Conservation (phyloP, 257 asterid species). For the Cynanchum wilfordii region DNA sequence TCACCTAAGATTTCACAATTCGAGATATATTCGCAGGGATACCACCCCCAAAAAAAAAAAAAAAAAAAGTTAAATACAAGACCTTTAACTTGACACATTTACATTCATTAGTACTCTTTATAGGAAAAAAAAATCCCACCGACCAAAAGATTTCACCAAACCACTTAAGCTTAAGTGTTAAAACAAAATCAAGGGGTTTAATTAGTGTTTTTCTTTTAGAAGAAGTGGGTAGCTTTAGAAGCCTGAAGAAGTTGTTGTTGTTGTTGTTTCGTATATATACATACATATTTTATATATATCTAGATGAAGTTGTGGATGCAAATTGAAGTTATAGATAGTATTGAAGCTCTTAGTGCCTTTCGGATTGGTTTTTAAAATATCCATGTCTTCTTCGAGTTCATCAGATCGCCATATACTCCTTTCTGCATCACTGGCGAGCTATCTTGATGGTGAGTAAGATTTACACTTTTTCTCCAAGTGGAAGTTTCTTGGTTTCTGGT, state of each 20-base stretch:
- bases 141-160: conserved; percentile 24
- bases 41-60: too few species aligned
- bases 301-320: not conserved
- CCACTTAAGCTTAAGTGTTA: conserved; percentile 6
- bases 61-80: too few species aligned
- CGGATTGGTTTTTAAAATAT: not conserved
- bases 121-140: conserved; percentile 16
- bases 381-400: conserved; percentile 14
- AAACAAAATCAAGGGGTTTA: not conserved
- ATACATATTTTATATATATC: not conserved
- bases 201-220: not conserved
- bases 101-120: not conserved
- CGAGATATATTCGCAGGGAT: too few species aligned
- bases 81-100: too few species aligned
- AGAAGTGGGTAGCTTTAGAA: not conserved
- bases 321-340: too few species aligned
- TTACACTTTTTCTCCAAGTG: not conserved
- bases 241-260: not conserved
- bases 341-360: not conserved
- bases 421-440: conserved; percentile 30
- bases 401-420: conserved; percentile 11
- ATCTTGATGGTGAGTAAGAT: conserved; percentile 33
- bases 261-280: not conserved
- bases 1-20: too few species aligned
- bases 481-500: not conserved